Evolutionary conservation across 345 rosid genomes (phyloP).

Genomic region (Brassica rapa): DNA sequence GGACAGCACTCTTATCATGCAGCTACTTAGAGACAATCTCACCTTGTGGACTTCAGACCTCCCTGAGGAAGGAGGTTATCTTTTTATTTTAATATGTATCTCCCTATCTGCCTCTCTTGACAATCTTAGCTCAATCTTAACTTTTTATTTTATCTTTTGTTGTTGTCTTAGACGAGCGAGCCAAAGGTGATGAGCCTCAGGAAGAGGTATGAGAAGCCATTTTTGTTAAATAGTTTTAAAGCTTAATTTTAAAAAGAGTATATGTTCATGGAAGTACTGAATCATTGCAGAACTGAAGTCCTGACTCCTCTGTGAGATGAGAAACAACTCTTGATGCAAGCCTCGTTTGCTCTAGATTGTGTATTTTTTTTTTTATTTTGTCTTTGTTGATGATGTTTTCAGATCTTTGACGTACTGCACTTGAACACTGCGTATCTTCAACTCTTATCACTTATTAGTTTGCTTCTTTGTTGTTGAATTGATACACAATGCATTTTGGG

Average conservation of each 20-base stretch:
- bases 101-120: neutral
- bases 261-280: neutral
- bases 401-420: conserved; percentile 6
- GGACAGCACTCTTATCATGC: conserved; percentile 98
- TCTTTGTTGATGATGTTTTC: conserved; percentile 23
- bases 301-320: conserved; percentile 18
- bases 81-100: neutral
- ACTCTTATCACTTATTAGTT: conserved; percentile 22
- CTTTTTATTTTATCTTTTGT: neutral
- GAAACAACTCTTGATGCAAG: conserved; percentile 20
- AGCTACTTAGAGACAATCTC: conserved; percentile 96
- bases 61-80: conserved; percentile 86
- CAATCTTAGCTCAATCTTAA: too few species aligned
- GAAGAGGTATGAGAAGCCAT: conserved; percentile 34
- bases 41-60: conserved; percentile 99
- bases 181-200: conserved; percentile 40
- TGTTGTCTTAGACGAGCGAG: conserved; percentile 22
- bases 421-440: conserved; percentile 2
- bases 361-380: conserved; percentile 12
- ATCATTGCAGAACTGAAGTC: conserved; percentile 29
- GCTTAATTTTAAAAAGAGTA: neutral
- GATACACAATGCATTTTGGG: neutral
- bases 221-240: neutral
- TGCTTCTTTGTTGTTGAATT: conserved; percentile 23
- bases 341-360: neutral